Evolutionary conservation across 2,329 filamentous ascomycete species (phyloP).

Genomic region (Monascus ruber): DNA sequence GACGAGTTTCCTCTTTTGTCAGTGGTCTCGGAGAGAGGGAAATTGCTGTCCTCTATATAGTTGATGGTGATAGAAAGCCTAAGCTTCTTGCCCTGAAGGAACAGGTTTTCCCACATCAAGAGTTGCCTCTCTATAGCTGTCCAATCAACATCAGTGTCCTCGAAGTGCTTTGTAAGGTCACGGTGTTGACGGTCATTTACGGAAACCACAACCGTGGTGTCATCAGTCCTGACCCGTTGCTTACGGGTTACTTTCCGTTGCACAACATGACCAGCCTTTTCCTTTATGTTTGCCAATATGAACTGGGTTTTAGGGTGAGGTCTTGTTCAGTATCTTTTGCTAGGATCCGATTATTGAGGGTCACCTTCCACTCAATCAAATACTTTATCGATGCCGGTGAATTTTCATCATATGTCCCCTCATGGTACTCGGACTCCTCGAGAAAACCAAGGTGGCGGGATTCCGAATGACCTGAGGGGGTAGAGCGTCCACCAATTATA

Average conservation of each 20-base stretch:
- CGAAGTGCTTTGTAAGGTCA: conserved; percentile 12
- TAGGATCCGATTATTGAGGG: conserved; percentile 9
- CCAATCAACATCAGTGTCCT: conserved; percentile 13
- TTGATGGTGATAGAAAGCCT: conserved; percentile 13
- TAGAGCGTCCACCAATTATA: too few species aligned
- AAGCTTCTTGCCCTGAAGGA: conserved; percentile 11
- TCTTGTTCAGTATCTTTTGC: conserved; percentile 13
- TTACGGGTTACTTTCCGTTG: conserved; percentile 9
- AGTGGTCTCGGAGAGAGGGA: conserved; percentile 1
- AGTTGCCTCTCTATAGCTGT: conserved; percentile 12
- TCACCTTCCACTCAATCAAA: too few species aligned
- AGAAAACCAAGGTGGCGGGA: too few species aligned
- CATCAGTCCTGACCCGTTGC: conserved; percentile 11
- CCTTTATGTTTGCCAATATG: conserved; percentile 10
- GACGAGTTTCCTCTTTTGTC: conserved; percentile 11
- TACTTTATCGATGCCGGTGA: too few species aligned
- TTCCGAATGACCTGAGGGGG: too few species aligned
- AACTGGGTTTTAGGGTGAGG: conserved; percentile 6
- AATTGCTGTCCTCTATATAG: conserved; percentile 13
- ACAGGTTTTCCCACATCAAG: conserved; percentile 9
- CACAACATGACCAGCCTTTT: conserved; percentile 7
- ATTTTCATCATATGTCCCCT: too few species aligned
- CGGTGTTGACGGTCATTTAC: conserved; percentile 11
- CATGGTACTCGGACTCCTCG: too few species aligned
- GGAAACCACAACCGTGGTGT: conserved; percentile 11